Base-by-base conservation (phyloP, 129 eudicot genomes). In the Pulicaria dysenterica region DNA sequence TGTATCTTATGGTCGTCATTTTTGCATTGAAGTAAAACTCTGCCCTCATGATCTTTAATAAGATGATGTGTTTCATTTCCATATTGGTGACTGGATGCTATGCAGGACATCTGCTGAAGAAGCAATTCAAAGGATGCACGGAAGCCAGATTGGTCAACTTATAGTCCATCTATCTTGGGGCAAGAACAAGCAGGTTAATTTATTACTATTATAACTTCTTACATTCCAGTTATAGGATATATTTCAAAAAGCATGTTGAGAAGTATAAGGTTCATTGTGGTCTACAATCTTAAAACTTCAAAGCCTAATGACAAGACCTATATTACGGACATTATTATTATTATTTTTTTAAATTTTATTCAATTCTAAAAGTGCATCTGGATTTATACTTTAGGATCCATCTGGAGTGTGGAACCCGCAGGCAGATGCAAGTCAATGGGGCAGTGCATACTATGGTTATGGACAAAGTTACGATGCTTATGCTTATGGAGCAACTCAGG, bases 391-490 rank as follows among this genome's bases (percentile, higher is more conserved):
- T 64, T 74, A 92, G 98, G 96, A 87, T 64, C 77, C 69, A 69
- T 13, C 85, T 77, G 92, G 83, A 69, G 53, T 64, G 0, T 90
- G 96, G 96, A 85, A 75, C 60, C 84, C 80, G 70, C 87, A 91
- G 53, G 79, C 83, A 5, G 99, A 94, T 81, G 88, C 87, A 54
- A 89, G 58, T 76, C 98, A 89, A 74, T 89, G 88, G 91, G 67
- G 75, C 67, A 83, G 84, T 51, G 95, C 96, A 43, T 90, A 94
- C 80, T 94, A 94, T 81, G 96, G 86, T 58, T 94, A 94, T 79
- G 99, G 99, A 57, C 97, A 90, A 82, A 93, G 96, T 76, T 90
- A 94, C 55, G 99, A 90, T 81, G 85, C 99, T 81, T 94, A 88
- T 88, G 90, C 85, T 17, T 94, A 94, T 79, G 99, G 89, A 61